These are phyloP conservation scores for Beauveria scarabaeidicola DNA, from an alignment of 2,329 filamentous ascomycete genomes.

Conservation along the genomic window DNA sequence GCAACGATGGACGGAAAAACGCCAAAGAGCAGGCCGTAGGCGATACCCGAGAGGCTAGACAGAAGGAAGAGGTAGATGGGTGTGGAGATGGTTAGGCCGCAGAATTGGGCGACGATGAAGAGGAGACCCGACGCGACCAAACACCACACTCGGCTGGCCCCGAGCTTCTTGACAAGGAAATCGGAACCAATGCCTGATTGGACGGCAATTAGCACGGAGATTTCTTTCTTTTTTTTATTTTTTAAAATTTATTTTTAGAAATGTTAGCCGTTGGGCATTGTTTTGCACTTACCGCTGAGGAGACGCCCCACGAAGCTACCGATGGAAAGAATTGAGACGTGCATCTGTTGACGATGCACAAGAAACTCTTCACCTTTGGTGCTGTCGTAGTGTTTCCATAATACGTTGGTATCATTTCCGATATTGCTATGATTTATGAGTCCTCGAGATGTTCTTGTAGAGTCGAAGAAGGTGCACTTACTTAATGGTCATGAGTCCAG, in stretches of 20 bases:
- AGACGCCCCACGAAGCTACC: constrained; percentile 80
- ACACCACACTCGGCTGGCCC: constrained; percentile 85
- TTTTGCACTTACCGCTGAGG: constrained; percentile 51
- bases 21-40: constrained; percentile 89
- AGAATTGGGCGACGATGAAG: constrained; percentile 72
- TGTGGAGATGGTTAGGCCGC: constrained; percentile 65
- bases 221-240: no score
- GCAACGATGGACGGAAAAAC: constrained; percentile 85
- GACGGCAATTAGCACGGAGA: constrained; percentile 13
- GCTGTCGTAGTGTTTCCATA: constrained; percentile 81
- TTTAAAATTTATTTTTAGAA: no score
- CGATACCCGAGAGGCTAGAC: constrained; percentile 76
- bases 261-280: no score
- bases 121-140: constrained; percentile 67
- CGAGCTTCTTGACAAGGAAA: constrained; percentile 71
- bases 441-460: background rate
- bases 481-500: constrained; percentile 99
- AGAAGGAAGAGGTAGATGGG: constrained; percentile 70
- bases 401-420: constrained; percentile 76
- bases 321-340: constrained; percentile 89
- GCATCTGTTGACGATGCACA: constrained; percentile 73
- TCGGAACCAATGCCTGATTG: constrained; percentile 74
- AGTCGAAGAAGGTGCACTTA: constrained; percentile 36
- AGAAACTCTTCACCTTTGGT: constrained; percentile 66
- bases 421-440: constrained; percentile 60